Evolutionary conservation across 306 rosid species (phyloP), one percentile per base, ranked within the genome.

Genomic region (Trifolium repens): DNA sequence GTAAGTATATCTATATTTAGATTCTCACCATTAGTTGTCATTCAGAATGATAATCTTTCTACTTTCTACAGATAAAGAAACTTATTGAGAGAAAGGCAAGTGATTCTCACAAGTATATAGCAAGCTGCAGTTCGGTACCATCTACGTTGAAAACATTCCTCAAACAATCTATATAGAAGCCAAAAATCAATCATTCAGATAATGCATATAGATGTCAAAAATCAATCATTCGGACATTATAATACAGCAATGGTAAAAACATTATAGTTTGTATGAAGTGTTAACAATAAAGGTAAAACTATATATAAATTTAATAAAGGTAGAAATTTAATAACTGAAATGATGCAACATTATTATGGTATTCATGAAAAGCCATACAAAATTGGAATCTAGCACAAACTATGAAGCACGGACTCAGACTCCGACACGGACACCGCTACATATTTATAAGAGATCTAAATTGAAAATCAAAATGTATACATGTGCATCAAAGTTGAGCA

Each of bases 51-150:
- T 34, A 54, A 64, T 35, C 17, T 32, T 58, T 46, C 77, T 49
- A 22, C 61, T 16, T 40, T 50, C 81, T 37, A 22, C 58, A 49
- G 5, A 64, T 46, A 72, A 67, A 67, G 60, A 55, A 22, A 59
- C 24, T 55, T 30, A 75, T 78, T 47, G 67, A 46, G 58, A 67
- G 58, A 67, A 44, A 53, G 82, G 67, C 4, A 39, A 53, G 46
- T 76, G 67, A 53, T 71, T 78, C 93, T 94, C 89, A 92, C 97
- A 44, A 94, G 97, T 86, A 94, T 94, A 84, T 90, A 94, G 78
- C 99, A 92, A 75, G 99, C 99, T 66, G 92, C 99, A 78, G 99
- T 91, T 27, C 97, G 91, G 73, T 89, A 94, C 97, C 99, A 94
- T 88, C 99, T 92, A 49, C 90, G 90, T 80, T 94, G 97, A 86